Conservation (phyloP, 2,329 filamentous ascomycete species). For the Periconia digitata region DNA sequence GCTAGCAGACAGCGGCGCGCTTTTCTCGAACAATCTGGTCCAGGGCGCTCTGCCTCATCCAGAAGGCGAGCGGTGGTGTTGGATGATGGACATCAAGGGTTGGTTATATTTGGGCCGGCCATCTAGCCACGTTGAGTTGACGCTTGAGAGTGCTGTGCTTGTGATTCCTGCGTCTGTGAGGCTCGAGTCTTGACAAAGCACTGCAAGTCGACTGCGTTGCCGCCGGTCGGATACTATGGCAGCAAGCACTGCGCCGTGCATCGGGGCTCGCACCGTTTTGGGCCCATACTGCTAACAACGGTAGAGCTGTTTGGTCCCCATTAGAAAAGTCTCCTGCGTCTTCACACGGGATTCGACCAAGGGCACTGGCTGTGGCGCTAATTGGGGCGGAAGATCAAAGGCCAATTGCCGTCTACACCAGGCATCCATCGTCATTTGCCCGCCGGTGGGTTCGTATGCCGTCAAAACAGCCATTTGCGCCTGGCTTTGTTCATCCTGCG, state of each 20-base stretch:
- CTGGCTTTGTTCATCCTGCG: no score
- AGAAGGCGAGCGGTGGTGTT: not conserved
- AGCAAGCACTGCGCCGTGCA: conserved; percentile 26
- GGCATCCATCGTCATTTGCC: conserved; percentile 18
- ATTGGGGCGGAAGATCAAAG: conserved; percentile 15
- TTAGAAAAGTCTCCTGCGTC: conserved; percentile 22
- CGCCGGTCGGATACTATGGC: conserved; percentile 17
- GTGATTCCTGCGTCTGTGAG: conserved; percentile 41
- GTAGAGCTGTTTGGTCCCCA: conserved; percentile 29
- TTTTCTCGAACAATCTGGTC: conserved; percentile 31
- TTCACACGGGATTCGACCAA: conserved; percentile 25
- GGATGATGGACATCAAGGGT: conserved; percentile 13
- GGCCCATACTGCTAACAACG: conserved; percentile 19
- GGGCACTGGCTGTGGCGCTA: conserved; percentile 27
- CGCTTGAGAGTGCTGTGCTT: not conserved
- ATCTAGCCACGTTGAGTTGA: conserved; percentile 25
- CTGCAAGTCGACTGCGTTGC: no score
- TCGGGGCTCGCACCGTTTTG: conserved; percentile 34
- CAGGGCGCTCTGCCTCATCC: not conserved
- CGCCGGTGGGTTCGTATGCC: no score
- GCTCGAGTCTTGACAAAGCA: conserved; percentile 20
- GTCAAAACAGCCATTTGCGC: no score
- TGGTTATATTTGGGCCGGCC: conserved; percentile 23
- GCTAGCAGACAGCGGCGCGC: conserved; percentile 16
- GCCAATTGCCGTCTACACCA: conserved; percentile 19